These are phyloP conservation scores for Ramaria rubella DNA, from an alignment of 768 basidiomycete species.

Conservation along the genomic window DNA sequence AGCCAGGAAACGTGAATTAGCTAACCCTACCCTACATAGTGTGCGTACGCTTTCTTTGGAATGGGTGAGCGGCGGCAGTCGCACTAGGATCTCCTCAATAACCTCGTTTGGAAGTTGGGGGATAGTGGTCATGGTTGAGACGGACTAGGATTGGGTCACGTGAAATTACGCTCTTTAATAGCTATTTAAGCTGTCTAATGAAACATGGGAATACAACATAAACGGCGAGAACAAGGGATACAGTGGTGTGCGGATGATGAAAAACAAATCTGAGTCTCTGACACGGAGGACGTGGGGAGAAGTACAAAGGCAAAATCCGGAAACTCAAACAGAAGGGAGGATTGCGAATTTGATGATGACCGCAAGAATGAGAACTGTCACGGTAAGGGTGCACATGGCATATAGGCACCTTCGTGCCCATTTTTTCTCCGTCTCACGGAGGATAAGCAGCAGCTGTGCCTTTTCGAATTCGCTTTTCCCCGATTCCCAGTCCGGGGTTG, in stretches of 20 bases:
- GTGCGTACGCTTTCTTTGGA: constrained; percentile 1
- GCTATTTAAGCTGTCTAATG: not conserved
- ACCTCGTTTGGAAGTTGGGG: constrained; percentile 6
- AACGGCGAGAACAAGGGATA: not conserved
- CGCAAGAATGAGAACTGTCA: constrained; percentile 29
- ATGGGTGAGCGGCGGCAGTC: not conserved
- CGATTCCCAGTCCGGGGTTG: constrained; percentile 46
- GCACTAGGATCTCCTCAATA: constrained; percentile 1
- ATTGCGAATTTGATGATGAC: constrained; percentile 1
- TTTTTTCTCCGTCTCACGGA: constrained; percentile 45
- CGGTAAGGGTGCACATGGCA: constrained; percentile 43
- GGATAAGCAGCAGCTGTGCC: constrained; percentile 37
- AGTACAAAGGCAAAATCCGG: not conserved
- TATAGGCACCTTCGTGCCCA: constrained; percentile 52
- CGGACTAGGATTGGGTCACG: not conserved
- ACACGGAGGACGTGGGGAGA: not conserved
- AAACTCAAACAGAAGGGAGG: not conserved
- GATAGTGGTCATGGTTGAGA: not conserved
- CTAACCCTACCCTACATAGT: not conserved
- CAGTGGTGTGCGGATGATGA: not conserved
- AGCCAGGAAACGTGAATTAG: constrained; percentile 5
- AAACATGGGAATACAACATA: not conserved
- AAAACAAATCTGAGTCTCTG: not conserved
- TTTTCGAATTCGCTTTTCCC: constrained; percentile 50
- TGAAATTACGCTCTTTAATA: not conserved